Evolutionary conservation across 371 early-diverging fungal genomes (phyloP).

Genomic region (Actinomortierella ambigua): DNA sequence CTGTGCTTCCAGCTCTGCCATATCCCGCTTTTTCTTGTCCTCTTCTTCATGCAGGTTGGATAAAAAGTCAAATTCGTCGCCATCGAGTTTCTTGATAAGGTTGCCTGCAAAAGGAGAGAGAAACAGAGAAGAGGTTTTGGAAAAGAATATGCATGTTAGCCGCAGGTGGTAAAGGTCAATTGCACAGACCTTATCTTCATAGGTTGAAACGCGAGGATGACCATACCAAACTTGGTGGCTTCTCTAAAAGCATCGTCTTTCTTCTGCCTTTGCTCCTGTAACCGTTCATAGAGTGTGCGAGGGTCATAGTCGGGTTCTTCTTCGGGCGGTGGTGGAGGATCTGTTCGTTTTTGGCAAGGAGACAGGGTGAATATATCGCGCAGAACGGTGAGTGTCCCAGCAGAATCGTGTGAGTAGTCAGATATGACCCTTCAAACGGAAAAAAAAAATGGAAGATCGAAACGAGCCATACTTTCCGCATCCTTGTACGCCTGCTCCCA

Average conservation of each 20-base stretch:
- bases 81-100: constrained; percentile 74
- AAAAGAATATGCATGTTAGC: not conserved
- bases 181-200: too few species aligned
- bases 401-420: too few species aligned
- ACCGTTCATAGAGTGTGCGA: constrained; percentile 78
- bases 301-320: constrained; percentile 73
- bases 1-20: constrained; percentile 57
- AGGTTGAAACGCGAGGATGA: too few species aligned
- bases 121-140: not conserved
- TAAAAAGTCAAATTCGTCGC: constrained; percentile 79
- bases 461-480: constrained; percentile 14
- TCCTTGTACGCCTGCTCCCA: constrained; percentile 51
- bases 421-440: too few species aligned
- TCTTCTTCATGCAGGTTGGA: constrained; percentile 65
- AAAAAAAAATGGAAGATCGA: not conserved
- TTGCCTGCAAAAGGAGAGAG: constrained; percentile 52
- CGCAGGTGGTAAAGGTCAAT: too few species aligned
- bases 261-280: constrained; percentile 72
- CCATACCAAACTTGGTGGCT: constrained; percentile 64
- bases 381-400: too few species aligned
- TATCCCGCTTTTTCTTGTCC: constrained; percentile 53
- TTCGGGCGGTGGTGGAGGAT: constrained; percentile 28
- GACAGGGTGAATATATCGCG: too few species aligned
- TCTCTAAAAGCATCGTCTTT: constrained; percentile 75
- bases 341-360: not conserved